These are phyloP conservation scores for Fabrea salina DNA, from an alignment of 169 alveolate species.

Conservation along the genomic window DNA sequence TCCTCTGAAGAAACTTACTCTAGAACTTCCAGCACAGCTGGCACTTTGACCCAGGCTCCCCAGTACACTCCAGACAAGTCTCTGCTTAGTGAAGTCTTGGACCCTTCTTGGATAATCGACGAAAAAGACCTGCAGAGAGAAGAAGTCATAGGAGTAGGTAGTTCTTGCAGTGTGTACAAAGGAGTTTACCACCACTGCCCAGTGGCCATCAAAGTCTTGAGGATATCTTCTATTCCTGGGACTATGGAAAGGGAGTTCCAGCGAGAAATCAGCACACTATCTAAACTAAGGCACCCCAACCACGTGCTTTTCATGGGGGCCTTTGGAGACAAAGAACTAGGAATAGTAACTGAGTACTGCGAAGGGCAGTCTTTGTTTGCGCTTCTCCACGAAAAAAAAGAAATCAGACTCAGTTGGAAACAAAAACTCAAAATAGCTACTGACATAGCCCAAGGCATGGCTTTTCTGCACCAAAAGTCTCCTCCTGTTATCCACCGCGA, in stretches of 20 bases:
- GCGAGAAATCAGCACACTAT: slow-evolving; percentile 77
- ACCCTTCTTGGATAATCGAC: neutral
- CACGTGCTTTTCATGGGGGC: slow-evolving; percentile 80
- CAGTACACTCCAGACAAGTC: too few relatives aligned
- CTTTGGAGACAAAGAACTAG: slow-evolving; percentile 45
- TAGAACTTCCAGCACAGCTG: too few relatives aligned
- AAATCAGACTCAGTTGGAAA: slow-evolving; percentile 54
- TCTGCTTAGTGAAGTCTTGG: too few relatives aligned
- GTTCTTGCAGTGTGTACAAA: slow-evolving; percentile 23
- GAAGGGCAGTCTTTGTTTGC: slow-evolving; percentile 79
- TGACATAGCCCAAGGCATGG: slow-evolving; percentile 64
- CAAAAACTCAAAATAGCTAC: slow-evolving; percentile 39
- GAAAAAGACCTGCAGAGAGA: slow-evolving; percentile 8
- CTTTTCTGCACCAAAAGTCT: slow-evolving; percentile 55
- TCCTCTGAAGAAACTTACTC: too few relatives aligned
- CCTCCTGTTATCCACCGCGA: slow-evolving; percentile 70
- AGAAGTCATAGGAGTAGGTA: slow-evolving; percentile 26
- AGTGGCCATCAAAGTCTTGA: slow-evolving; percentile 30
- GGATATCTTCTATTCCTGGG: too few relatives aligned
- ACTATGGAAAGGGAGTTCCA: slow-evolving; percentile 60
- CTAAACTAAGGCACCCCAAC: slow-evolving; percentile 72
- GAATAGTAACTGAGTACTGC: slow-evolving; percentile 81
- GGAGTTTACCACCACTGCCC: neutral
- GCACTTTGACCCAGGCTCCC: too few relatives aligned
- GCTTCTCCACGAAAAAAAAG: slow-evolving; percentile 64